Evolutionary conservation across 768 basidiomycete species (phyloP).

Genomic region (Coprinopsis marcescibilis): DNA sequence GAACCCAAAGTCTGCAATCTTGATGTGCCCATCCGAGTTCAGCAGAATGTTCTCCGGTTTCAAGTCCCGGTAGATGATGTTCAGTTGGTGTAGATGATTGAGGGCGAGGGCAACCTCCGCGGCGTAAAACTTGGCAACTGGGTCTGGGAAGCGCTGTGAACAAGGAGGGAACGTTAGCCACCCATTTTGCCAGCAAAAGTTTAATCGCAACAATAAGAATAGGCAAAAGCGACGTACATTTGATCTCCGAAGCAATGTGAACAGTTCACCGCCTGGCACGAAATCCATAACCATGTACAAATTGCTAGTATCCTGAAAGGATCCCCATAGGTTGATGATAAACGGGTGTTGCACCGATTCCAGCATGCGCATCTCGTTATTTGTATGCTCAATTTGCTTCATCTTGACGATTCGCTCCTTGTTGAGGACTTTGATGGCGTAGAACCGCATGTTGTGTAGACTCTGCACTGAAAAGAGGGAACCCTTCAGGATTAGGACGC

Average conservation of each 20-base stretch:
- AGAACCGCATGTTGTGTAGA: constrained; percentile 92
- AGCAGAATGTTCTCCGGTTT: constrained; percentile 97
- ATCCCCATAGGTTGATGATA: constrained; percentile 95
- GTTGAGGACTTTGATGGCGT: constrained; percentile 91
- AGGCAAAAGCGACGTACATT: constrained; percentile 45
- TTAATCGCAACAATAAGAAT: constrained; percentile 7
- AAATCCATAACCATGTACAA: constrained; percentile 99
- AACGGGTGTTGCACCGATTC: constrained; percentile 84
- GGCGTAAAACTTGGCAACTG: constrained; percentile 96
- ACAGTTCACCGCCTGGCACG: constrained; percentile 94
- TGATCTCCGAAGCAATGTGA: constrained; percentile 86
- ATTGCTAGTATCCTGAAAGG: constrained; percentile 87
- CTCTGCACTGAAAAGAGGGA: constrained; percentile 58
- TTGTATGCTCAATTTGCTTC: constrained; percentile 97
- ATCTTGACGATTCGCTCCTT: constrained; percentile 89
- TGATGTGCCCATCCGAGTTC: constrained; percentile 93
- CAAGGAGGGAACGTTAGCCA: constrained; percentile 12
- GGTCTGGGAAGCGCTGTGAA: constrained; percentile 84
- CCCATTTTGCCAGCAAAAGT: too few relatives aligned
- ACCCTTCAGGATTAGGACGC: constrained; percentile 12
- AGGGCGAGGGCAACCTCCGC: constrained; percentile 93
- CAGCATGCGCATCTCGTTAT: constrained; percentile 88
- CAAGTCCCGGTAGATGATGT: constrained; percentile 95
- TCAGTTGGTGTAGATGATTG: constrained; percentile 77
- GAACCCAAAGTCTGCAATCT: constrained; percentile 95